phyloP scores from a whole-genome alignment of 2,329 filamentous ascomycete genomes.

The Cephalotrichum gorgonifer region DNA sequence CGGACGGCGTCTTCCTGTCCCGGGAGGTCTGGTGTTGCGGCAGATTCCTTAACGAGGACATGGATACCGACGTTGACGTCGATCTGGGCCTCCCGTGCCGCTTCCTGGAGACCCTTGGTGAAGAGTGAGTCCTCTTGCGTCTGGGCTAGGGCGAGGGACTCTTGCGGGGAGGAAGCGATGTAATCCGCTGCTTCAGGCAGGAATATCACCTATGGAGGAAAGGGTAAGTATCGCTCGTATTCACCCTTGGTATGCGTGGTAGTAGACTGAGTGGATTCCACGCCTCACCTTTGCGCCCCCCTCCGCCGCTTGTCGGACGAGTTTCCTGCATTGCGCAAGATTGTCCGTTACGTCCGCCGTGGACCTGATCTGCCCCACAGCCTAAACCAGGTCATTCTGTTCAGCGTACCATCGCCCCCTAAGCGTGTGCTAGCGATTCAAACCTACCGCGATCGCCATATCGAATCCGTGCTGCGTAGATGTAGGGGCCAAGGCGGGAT shows the following conservation, averaged over 20 bases:
- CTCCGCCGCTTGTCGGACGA: conserved; percentile 3
- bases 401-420: background rate
- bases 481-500: background rate
- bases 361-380: conserved; percentile 10
- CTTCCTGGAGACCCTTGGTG: conserved; percentile 61
- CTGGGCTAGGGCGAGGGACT: conserved; percentile 61
- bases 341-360: conserved; percentile 7
- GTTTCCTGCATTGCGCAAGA: conserved; percentile 6
- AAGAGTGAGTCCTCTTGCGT: conserved; percentile 60
- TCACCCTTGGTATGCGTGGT: background rate
- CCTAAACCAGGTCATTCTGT: conserved; percentile 8
- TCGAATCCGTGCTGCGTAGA: background rate
- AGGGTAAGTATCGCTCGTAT: no score
- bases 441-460: conserved; percentile 5
- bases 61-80: conserved; percentile 84
- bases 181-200: conserved; percentile 90
- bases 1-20: conserved; percentile 9
- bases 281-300: conserved; percentile 5
- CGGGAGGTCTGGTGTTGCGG: conserved; percentile 12
- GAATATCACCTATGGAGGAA: conserved; percentile 59
- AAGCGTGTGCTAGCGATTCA: background rate
- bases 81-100: conserved; percentile 52
- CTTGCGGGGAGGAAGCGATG: conserved; percentile 58
- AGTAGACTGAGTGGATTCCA: background rate
- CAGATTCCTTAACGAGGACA: conserved; percentile 46